Percentiles rank a stretch among this genome's conserved stretches.
Conservation (phyloP, 2,329 filamentous ascomycete species). For the Alternaria angustiovoidea region DNA sequence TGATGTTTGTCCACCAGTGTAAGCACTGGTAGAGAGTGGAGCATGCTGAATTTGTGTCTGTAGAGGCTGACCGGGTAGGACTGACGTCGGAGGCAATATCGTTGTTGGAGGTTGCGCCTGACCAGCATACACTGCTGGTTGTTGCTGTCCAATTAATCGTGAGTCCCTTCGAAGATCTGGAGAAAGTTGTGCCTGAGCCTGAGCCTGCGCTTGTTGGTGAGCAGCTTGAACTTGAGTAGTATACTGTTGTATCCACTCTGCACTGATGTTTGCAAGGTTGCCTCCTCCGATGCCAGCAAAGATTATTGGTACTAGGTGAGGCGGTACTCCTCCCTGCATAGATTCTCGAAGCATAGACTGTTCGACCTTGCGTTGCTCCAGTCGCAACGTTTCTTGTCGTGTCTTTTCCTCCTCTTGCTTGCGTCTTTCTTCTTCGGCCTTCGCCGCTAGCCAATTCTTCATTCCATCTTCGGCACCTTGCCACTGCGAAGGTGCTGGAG, state of each 20-base stretch:
- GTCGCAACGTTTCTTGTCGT: conserved; percentile 57
- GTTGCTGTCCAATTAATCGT: conserved; percentile 52
- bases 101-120: conserved; percentile 43
- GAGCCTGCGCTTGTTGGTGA: conserved; percentile 54
- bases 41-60: conserved; percentile 50
- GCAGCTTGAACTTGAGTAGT: conserved; percentile 55
- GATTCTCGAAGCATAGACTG: conserved; percentile 62
- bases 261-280: conserved; percentile 57
- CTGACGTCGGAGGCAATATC: conserved; percentile 43
- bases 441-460: conserved; percentile 61
- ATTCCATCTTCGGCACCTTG: conserved; percentile 61
- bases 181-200: conserved; percentile 51
- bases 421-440: conserved; percentile 62
- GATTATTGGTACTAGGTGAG: conserved; percentile 62
- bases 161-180: conserved; percentile 55
- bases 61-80: conserved; percentile 50
- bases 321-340: conserved; percentile 60
- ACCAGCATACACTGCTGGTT: conserved; percentile 41
- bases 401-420: conserved; percentile 64
- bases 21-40: conserved; percentile 50
- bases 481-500: conserved; percentile 58
- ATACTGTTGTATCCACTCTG: conserved; percentile 62
- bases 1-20: conserved; percentile 42
- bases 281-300: conserved; percentile 62
- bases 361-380: conserved; percentile 63